phyloP scores from a whole-genome alignment of 208 protist genomes.

The Novymonas esmeraldas region DNA sequence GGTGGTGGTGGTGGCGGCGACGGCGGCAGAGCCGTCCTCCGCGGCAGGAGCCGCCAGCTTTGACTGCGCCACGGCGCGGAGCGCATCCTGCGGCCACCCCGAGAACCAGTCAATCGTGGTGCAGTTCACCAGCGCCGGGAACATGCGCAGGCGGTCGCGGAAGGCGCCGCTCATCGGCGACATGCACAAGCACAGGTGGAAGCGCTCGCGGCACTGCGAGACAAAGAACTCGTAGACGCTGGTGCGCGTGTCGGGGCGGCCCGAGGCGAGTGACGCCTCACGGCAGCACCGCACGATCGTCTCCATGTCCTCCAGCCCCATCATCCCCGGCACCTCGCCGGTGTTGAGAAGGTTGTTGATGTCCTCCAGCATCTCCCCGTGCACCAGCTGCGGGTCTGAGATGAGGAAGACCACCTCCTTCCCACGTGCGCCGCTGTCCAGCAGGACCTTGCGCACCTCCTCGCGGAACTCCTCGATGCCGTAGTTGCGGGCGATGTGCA shows the following conservation, averaged over 20 bases:
- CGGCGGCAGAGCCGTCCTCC: no score
- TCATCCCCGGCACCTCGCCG: slow-evolving; percentile 97
- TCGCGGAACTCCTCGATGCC: slow-evolving; percentile 93
- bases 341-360: slow-evolving; percentile 98
- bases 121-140: slow-evolving; percentile 97
- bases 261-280: slow-evolving; percentile 66
- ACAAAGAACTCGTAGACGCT: slow-evolving; percentile 94
- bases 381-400: slow-evolving; percentile 94
- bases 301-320: slow-evolving; percentile 94
- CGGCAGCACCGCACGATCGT: slow-evolving; percentile 88
- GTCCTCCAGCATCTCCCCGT: slow-evolving; percentile 96
- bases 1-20: not conserved
- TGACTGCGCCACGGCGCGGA: slow-evolving; percentile 83
- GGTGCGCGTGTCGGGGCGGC: slow-evolving; percentile 87
- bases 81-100: slow-evolving; percentile 94
- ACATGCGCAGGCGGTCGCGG: slow-evolving; percentile 94
- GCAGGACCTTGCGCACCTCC: slow-evolving; percentile 90
- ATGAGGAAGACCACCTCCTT: slow-evolving; percentile 94
- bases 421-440: slow-evolving; percentile 79
- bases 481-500: slow-evolving; percentile 92
- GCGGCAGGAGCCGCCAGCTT: slow-evolving; percentile 12
- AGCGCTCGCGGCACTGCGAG: slow-evolving; percentile 86
- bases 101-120: slow-evolving; percentile 98
- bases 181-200: slow-evolving; percentile 97
- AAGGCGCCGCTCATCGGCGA: slow-evolving; percentile 95